These are phyloP conservation scores for Setaria viridis DNA, from an alignment of 202 grass and related monocot genomes.

Conservation along the genomic window DNA sequence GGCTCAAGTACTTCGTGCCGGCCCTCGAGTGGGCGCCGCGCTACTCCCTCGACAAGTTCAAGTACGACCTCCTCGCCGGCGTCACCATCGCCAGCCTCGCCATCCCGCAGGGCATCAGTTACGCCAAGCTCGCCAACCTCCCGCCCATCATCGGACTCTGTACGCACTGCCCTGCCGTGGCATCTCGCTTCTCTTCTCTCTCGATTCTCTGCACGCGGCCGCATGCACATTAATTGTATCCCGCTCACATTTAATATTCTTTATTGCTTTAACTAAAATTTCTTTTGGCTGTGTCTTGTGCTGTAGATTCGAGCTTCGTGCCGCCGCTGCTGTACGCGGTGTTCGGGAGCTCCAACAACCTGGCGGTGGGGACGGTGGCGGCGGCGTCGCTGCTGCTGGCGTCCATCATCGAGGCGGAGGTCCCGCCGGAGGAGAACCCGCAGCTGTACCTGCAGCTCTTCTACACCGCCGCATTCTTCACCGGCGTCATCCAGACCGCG, in stretches of 20 bases:
- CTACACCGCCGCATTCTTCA: slow-evolving; percentile 91
- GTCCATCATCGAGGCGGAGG: slow-evolving; percentile 62
- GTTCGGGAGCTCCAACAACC: slow-evolving; percentile 86
- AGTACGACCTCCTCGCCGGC: slow-evolving; percentile 87
- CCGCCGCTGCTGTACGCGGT: slow-evolving; percentile 90
- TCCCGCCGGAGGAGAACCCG: slow-evolving; percentile 50
- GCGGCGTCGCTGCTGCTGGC: slow-evolving; percentile 80
- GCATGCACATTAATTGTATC: not conserved
- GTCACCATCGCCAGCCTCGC: slow-evolving; percentile 97
- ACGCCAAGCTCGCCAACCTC: slow-evolving; percentile 89
- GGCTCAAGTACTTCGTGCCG: slow-evolving; percentile 80
- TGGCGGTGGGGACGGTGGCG: slow-evolving; percentile 96
- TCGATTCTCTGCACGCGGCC: not conserved
- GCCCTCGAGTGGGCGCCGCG: slow-evolving; percentile 72
- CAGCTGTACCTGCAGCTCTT: slow-evolving; percentile 69
- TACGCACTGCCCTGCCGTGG: slow-evolving; percentile 29
- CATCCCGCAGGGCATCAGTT: slow-evolving; percentile 98
- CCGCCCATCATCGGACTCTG: slow-evolving; percentile 91
- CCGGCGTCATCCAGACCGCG: slow-evolving; percentile 78
- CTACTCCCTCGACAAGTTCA: slow-evolving; percentile 69
- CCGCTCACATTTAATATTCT: not conserved
- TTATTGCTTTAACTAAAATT: too few relatives aligned
- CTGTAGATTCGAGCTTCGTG: slow-evolving; percentile 90
- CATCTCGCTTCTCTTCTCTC: not conserved
- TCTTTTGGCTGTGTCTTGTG: not conserved